Base-by-base conservation (phyloP, 352 stramenopile species). In the Saprolegnia diclina region DNA sequence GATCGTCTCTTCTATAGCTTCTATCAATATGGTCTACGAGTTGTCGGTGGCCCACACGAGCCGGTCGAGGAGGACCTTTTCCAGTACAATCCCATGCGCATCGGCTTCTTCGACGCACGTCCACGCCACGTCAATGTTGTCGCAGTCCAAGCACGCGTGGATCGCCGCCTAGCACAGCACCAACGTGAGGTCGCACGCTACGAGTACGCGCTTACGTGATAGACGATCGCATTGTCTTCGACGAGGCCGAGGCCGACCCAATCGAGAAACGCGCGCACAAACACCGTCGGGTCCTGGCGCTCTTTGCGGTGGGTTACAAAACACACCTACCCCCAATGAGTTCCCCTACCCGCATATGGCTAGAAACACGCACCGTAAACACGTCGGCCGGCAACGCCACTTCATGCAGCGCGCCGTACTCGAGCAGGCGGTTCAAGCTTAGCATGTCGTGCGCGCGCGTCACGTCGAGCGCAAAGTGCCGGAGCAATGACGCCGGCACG, bases 141-240 rank as follows among this genome's bases (percentile, higher is more conserved):
- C 40, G 6, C 19, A 29, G 11, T 18, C 32, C 19, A 69, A 54
- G 3, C 63, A 69, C 14, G 29, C 63, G 4, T 21, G 50, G 61
- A 69, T 69, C 7, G 63, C 63, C 19, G 63, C 63, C 45, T 68
- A 62, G 53, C 11, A 38, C 35, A 50, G 11, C 3, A 11, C 19
- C 16, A 50, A 64, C 11, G n/a, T n/a, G 9, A 48, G 13, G 22
- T 63, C 13, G 9, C 16, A 18, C 14, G n/a, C 35, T 18, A 64
- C 14, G n/a, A n/a, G n/a, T n/a, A n/a, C n/a, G n/a, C 6, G 18
- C 62, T 6, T 61, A 68, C 62, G 16, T 69, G 63, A 24, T 69
- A 69, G 6, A 69, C 63, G 26, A 69, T 56, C 10, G 42, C 29
- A 38, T 69, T 69, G 44, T 69, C 63, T 61, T 69, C 42, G 1